Percentiles rank a stretch among this genome's conserved stretches.
Conservation (phyloP, 768 basidiomycete genomes). For the Pisolithus tinctorius region DNA sequence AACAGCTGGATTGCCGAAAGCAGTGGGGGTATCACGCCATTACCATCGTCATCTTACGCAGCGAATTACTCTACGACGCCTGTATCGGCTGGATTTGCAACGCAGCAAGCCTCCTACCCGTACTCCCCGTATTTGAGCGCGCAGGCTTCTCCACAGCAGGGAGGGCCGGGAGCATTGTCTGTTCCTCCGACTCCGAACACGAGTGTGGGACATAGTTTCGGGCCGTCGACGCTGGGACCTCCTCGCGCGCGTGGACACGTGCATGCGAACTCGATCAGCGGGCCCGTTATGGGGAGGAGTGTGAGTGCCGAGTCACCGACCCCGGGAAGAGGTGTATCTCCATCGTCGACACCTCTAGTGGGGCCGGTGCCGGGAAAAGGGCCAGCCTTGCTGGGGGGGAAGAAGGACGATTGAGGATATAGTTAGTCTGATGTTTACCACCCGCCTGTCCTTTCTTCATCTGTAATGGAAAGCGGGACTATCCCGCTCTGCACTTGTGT, state of each 20-base stretch:
- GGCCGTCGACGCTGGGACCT: conserved; percentile 15
- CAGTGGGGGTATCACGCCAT: conserved; percentile 2
- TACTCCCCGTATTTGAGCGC: conserved; percentile 26
- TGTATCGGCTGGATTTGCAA: conserved; percentile 20
- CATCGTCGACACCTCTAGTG: too few relatives aligned
- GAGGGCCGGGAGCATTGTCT: conserved; percentile 13
- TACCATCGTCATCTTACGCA: conserved; percentile 24
- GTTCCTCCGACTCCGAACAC: conserved; percentile 17
- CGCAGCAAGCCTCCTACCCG: conserved; percentile 19
- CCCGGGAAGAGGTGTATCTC: too few relatives aligned
- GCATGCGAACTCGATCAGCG: neutral
- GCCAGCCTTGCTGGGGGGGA: too few relatives aligned
- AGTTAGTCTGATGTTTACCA: too few relatives aligned
- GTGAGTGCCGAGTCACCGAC: neutral
- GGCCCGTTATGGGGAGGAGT: neutral
- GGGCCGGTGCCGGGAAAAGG: too few relatives aligned
- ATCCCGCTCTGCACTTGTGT: too few relatives aligned
- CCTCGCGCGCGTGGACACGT: neutral
- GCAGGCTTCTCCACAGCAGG: conserved; percentile 26
- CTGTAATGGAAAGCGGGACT: too few relatives aligned
- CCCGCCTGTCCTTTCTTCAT: too few relatives aligned
- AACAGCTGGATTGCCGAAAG: conserved; percentile 53
- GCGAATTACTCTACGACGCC: conserved; percentile 31
- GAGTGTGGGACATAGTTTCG: conserved; percentile 19
- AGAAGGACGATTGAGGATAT: too few relatives aligned